These are phyloP conservation scores for Starmerella stellata DNA, from an alignment of 805 yeast species.

Conservation along the genomic window DNA sequence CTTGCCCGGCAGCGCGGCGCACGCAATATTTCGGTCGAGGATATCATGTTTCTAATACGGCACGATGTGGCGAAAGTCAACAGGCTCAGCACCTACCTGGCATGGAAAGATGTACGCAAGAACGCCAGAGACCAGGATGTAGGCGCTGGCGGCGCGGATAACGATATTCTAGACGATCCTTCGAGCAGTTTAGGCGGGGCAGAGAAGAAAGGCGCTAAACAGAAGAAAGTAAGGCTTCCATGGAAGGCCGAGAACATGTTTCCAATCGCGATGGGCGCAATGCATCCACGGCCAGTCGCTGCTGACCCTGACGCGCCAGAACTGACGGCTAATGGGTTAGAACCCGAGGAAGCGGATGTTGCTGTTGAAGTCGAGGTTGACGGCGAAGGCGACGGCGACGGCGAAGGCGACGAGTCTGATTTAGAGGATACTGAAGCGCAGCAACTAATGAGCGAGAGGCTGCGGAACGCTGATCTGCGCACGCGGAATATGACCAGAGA, in stretches of 20 bases:
- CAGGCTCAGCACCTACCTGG: slow-evolving; percentile 69
- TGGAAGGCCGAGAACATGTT: slow-evolving; percentile 96
- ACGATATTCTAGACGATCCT: slow-evolving; percentile 34
- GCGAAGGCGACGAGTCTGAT: slow-evolving; percentile 26
- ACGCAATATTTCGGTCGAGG: slow-evolving; percentile 75
- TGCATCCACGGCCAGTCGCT: background rate
- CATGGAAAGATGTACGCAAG: slow-evolving; percentile 95
- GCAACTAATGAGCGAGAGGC: slow-evolving; percentile 76
- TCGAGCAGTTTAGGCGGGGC: slow-evolving; percentile 24
- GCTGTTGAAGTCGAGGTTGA: slow-evolving; percentile 1
- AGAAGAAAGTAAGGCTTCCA: slow-evolving; percentile 61
- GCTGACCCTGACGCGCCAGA: background rate
- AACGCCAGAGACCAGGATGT: slow-evolving; percentile 50
- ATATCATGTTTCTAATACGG: slow-evolving; percentile 75
- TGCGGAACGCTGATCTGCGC: slow-evolving; percentile 85
- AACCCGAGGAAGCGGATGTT: slow-evolving; percentile 1
- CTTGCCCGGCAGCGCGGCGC: slow-evolving; percentile 69
- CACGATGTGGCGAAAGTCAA: slow-evolving; percentile 91
- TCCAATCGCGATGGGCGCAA: slow-evolving; percentile 27
- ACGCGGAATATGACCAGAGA: slow-evolving; percentile 87
- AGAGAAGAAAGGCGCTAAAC: slow-evolving; percentile 26
- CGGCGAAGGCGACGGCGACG: slow-evolving; percentile 34
- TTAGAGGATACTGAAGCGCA: slow-evolving; percentile 64
- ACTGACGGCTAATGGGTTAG: background rate
- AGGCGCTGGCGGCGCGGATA: slow-evolving; percentile 33